Evolutionary conservation across 1,284 basidiomycete genomes (phyloP), one percentile per base, ranked within the genome.

Genomic region (Boletus albobrunnescens): DNA sequence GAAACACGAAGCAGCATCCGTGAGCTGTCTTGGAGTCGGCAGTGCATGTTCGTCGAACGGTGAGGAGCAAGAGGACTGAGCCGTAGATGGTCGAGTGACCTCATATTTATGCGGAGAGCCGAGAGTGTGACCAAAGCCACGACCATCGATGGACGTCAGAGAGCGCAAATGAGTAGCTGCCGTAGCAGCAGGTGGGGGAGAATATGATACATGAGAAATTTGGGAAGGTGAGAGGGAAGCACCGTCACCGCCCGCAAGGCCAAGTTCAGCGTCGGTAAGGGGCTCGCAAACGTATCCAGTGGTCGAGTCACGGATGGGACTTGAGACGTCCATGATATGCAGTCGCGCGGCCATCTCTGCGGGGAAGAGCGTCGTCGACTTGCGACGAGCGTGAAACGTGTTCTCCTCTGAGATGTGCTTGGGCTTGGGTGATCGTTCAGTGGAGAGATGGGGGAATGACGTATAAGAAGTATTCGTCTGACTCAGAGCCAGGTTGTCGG

Each of bases 1-100:
- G 20, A 75, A 68, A 41, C 86, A 73, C 17, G 79, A 70, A 3
- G 82, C 77, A 4, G 86, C 89, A 23, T 76, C 73, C 13, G 74
- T 69, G 36, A 92, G 71, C 58, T 84, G 78, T 12, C 67, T 60
- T 6, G 58, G 51, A 2, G 72, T 75, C 3, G 82, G 80, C 17
- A 65, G 51, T 41, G 56, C 52, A 49, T 64, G 47, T 55, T 70
- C 57, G 51, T 64, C 35, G 57, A 71, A 65, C 12, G 47, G 12
- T 7, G 43, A 9, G 2, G 53, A 44, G 20, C 33, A 59, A n/a
- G n/a, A n/a, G n/a, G n/a, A n/a, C n/a, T n/a, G n/a, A 12, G 61
- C 32, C 0, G 58, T 49, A 14, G 51, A 31, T 26, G 60, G 52
- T 28, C 58, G 59, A 23, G 42, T 7, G 7, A 30, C 32, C 17